These are phyloP conservation scores for Multifurca ochricompacta DNA, from an alignment of 768 basidiomycete species.

Conservation along the genomic window DNA sequence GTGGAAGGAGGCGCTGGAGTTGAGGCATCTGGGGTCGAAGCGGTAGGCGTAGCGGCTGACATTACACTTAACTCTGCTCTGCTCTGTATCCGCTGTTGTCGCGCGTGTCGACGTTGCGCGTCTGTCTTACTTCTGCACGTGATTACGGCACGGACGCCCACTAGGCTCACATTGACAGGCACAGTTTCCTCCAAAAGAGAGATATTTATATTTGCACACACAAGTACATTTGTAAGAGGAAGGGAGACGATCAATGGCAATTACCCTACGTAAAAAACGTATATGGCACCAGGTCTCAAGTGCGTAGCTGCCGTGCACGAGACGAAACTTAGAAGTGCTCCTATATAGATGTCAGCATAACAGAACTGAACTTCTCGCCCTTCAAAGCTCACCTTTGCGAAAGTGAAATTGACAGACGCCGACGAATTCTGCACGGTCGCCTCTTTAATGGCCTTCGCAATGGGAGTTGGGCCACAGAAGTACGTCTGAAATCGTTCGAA, in stretches of 20 bases:
- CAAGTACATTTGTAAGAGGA: neutral
- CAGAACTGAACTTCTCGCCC: slow-evolving; percentile 6
- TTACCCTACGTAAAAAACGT: neutral
- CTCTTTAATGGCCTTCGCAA: slow-evolving; percentile 72
- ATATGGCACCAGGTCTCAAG: neutral
- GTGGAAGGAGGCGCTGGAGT: slow-evolving; percentile 32
- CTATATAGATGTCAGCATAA: slow-evolving; percentile 30
- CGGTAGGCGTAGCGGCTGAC: slow-evolving; percentile 45
- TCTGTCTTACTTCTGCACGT: neutral
- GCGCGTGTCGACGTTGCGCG: neutral
- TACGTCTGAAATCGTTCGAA: slow-evolving; percentile 48
- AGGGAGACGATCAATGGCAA: no score
- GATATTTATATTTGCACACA: neutral
- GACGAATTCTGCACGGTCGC: slow-evolving; percentile 52
- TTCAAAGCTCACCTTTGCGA: slow-evolving; percentile 60
- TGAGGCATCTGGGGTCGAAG: slow-evolving; percentile 39
- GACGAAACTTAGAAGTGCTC: slow-evolving; percentile 47
- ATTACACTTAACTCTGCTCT: slow-evolving; percentile 28
- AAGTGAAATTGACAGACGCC: slow-evolving; percentile 60
- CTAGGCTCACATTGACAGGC: no score
- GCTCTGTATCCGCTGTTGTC: neutral
- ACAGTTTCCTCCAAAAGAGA: no score
- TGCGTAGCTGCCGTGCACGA: neutral
- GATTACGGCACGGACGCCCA: no score
- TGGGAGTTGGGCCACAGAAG: slow-evolving; percentile 75